Evolutionary conservation across 2,329 filamentous ascomycete genomes (phyloP).

Genomic region (Penicillium sp.): DNA sequence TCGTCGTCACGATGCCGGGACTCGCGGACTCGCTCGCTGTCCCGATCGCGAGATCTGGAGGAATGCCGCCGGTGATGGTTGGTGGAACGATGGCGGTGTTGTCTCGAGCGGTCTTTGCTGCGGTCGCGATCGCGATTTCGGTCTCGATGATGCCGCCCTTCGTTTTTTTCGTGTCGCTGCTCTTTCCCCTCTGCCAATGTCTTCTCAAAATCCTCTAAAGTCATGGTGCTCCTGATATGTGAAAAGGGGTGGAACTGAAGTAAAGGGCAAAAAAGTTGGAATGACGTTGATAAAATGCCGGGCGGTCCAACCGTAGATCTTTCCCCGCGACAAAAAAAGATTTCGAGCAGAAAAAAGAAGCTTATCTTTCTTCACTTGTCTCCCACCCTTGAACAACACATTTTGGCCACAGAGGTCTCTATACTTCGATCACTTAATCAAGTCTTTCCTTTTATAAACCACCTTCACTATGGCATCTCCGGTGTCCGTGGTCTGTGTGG

Average conservation of each 20-base stretch:
- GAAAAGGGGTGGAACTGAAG: slow-evolving; percentile 15
- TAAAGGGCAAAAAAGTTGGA: slow-evolving; percentile 23
- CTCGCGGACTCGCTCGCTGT: slow-evolving; percentile 34
- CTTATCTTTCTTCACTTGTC: slow-evolving; percentile 12
- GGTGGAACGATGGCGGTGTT: slow-evolving; percentile 28
- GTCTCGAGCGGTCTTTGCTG: slow-evolving; percentile 41
- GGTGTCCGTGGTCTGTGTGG: slow-evolving; percentile 85
- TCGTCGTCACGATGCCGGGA: slow-evolving; percentile 52
- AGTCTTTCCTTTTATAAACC: not conserved
- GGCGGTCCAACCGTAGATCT: slow-evolving; percentile 32
- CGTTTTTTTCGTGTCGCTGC: slow-evolving; percentile 38
- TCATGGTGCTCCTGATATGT: slow-evolving; percentile 44
- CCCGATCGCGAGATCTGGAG: slow-evolving; percentile 38
- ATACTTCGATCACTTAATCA: not conserved
- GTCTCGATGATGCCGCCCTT: slow-evolving; percentile 35
- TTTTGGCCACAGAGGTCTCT: not conserved
- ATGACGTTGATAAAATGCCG: slow-evolving; percentile 35
- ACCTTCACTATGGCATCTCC: slow-evolving; percentile 46
- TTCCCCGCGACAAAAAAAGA: slow-evolving; percentile 33
- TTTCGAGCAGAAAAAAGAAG: slow-evolving; percentile 25
- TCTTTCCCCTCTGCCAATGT: slow-evolving; percentile 61
- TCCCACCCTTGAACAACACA: not conserved
- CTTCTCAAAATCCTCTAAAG: slow-evolving; percentile 73
- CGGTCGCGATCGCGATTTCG: slow-evolving; percentile 37
- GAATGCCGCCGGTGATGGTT: slow-evolving; percentile 46